These are phyloP conservation scores for Gymnopilus dilepis DNA, from an alignment of 768 basidiomycete genomes.

Conservation along the genomic window DNA sequence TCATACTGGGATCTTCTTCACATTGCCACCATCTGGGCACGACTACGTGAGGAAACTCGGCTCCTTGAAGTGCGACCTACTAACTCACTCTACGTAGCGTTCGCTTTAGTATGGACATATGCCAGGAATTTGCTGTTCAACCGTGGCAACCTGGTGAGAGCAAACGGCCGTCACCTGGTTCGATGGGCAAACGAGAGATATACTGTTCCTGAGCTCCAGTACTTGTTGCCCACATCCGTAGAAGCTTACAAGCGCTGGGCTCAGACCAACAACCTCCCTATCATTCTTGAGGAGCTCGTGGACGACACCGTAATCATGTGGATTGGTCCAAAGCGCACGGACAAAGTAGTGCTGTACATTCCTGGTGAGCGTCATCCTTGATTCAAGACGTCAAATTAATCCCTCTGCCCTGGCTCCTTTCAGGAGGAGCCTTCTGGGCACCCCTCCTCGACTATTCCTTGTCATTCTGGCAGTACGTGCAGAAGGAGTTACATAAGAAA, in stretches of 20 bases:
- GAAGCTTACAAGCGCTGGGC: slow-evolving; percentile 5
- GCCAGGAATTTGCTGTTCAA: background rate
- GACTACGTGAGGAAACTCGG: background rate
- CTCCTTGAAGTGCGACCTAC: background rate
- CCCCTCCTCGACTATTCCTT: slow-evolving; percentile 4
- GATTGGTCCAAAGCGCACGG: slow-evolving; percentile 19
- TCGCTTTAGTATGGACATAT: background rate
- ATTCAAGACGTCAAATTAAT: background rate
- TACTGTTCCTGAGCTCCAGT: slow-evolving; percentile 2
- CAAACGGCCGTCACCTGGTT: background rate
- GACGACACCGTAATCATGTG: slow-evolving; percentile 18
- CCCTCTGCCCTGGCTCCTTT: background rate
- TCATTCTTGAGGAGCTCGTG: slow-evolving; percentile 11
- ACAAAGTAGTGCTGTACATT: slow-evolving; percentile 16
- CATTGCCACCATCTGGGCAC: background rate
- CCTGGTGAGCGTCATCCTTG: slow-evolving; percentile 14
- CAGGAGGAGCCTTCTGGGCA: slow-evolving; percentile 22
- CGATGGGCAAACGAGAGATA: slow-evolving; percentile 5
- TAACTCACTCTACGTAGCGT: background rate
- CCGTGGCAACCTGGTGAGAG: background rate
- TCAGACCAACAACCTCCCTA: background rate
- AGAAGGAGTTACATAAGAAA: slow-evolving; percentile 14
- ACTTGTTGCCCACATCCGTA: background rate
- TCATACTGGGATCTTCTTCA: background rate
- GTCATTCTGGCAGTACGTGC: slow-evolving; percentile 24